Base-by-base conservation (phyloP, 2,329 filamentous ascomycete species). In the Colletotrichum lentis region DNA sequence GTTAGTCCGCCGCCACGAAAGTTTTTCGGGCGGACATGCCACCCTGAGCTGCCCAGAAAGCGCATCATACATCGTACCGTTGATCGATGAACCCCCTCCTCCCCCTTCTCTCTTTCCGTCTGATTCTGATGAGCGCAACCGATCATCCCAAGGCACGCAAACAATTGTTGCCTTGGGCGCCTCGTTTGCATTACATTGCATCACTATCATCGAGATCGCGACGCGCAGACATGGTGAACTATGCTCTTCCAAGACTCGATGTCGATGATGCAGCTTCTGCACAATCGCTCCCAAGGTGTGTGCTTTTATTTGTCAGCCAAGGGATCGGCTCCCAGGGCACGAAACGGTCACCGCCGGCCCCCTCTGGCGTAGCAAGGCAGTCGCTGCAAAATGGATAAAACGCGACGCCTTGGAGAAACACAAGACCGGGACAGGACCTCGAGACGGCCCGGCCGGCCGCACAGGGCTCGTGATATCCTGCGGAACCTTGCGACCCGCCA, bases 401-500 rank as follows among this genome's bases (percentile, higher is more conserved):
- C 18, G 41, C 41, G n/a, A 44, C 16, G 10, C 41, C 41, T 44
- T 44, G 4, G 16, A 44, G 41, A 8, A 18, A 10, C 22, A 24
- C 20, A 27, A 31, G 22, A 50, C 22, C 10, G 14, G 10, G 47
- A 0, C 11, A 16, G 47, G 47, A 31, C 22, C 22, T 20, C 47
- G 27, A 50, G 11, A 24, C 41, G 44, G 31, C 50, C 50, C 31
- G 41, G 55, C 31, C 41, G 24, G n/a, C 44, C 44, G 52, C 61
- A 57, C 43, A 44, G 52, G 47, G 61, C 52, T 31, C 27, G 61
- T 57, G 52, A 22, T 52, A 57, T 57, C 35, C 61, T 22, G 52
- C 61, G 61, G 61, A 50, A 63, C 20, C 35, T 57, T 57, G 49
- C 10, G 11, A 46, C 41, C 41, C 6, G 8, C 16, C 12, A n/a